A percentile compares a stretch with the other conserved stretches of the same genome.
Conservation (phyloP, 202 grass and related monocot species). For the Carex sylvatica region DNA sequence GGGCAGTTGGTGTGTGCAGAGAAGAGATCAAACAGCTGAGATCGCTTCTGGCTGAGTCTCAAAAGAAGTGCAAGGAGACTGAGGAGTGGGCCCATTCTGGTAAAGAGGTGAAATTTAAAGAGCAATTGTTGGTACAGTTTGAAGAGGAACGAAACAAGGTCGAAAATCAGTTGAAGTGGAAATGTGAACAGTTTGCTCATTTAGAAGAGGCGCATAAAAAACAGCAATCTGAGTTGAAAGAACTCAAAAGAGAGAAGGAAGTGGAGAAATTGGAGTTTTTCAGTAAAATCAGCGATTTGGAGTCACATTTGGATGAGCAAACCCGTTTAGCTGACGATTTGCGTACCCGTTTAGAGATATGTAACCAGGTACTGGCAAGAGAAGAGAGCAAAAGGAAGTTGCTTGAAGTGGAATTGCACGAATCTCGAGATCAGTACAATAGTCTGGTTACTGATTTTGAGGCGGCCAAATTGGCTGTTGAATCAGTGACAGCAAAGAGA, state of each 20-base stretch:
- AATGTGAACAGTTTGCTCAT: constrained; percentile 82
- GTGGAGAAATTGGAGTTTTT: constrained; percentile 56
- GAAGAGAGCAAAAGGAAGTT: constrained; percentile 83
- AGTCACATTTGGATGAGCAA: constrained; percentile 49
- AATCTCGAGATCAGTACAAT: constrained; percentile 43
- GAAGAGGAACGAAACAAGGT: constrained; percentile 67
- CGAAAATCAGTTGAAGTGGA: constrained; percentile 71
- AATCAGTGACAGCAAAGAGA: constrained; percentile 45
- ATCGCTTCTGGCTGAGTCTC: constrained; percentile 40
- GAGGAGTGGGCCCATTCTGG: constrained; percentile 45
- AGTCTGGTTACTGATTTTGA: constrained; percentile 54
- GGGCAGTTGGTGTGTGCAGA: constrained; percentile 13
- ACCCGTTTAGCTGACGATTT: constrained; percentile 50
- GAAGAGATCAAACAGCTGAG: constrained; percentile 52
- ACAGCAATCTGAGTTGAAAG: constrained; percentile 51
- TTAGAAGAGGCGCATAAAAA: constrained; percentile 76
- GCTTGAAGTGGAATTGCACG: constrained; percentile 56
- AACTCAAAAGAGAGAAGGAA: constrained; percentile 45
- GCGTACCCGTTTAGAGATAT: constrained; percentile 51
- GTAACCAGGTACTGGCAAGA: constrained; percentile 65
- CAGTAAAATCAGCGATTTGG: constrained; percentile 45
- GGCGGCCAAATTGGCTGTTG: constrained; percentile 54
- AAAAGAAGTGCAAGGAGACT: constrained; percentile 49
- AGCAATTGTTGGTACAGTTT: constrained; percentile 49
- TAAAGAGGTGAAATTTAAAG: constrained; percentile 55